Percentiles rank a stretch among this genome's conserved stretches.
Evolutionary conservation across 2,329 filamentous ascomycete genomes (phyloP).

Genomic region (Fusarium mangiferae): DNA sequence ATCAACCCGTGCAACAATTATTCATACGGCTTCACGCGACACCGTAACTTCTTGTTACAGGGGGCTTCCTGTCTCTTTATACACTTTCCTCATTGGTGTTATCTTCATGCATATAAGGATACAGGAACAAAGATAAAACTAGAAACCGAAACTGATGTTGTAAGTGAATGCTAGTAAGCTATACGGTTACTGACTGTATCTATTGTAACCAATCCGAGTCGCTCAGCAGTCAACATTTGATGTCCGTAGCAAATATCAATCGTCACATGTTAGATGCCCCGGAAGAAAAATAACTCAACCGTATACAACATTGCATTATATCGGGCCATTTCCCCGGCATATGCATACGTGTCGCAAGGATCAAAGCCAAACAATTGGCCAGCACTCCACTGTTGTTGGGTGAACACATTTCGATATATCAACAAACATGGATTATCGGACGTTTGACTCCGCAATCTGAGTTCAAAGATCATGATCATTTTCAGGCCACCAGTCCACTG

Average conservation of each 20-base stretch:
- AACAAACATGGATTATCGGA: neutral
- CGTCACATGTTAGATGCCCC: fast-evolving
- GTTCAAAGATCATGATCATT: neutral
- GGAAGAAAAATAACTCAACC: neutral
- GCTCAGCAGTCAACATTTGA: neutral
- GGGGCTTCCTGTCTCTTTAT: fast-evolving
- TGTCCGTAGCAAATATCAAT: neutral
- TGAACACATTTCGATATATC: neutral
- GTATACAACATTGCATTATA: neutral
- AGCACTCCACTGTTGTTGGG: neutral
- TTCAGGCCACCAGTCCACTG: fast-evolving
- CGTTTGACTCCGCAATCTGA: neutral
- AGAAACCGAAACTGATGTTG: neutral
- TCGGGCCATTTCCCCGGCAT: neutral
- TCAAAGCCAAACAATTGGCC: neutral
- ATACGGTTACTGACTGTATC: no score
- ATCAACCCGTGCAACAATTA: no score
- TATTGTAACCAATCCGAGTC: neutral
- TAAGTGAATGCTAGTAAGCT: neutral
- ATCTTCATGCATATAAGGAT: fast-evolving
- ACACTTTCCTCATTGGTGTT: neutral
- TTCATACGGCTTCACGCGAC: no score
- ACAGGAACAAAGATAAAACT: neutral
- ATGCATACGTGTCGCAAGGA: neutral
- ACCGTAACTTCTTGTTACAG: neutral